Evolutionary conservation across 2,329 filamentous ascomycete genomes (phyloP).

Genomic region (Penicillium expansum): DNA sequence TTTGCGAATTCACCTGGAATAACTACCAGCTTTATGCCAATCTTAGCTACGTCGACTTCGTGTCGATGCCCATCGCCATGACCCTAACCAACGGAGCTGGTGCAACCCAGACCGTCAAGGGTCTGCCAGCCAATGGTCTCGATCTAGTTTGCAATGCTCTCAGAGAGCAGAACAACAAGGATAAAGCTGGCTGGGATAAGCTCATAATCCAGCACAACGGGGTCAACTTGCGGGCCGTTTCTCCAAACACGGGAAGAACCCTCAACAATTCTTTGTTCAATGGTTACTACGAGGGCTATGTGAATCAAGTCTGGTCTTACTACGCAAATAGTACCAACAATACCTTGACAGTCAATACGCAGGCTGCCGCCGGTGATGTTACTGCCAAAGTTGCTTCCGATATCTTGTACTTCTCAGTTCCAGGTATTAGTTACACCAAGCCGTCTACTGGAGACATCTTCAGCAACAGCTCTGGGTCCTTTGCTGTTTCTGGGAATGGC

Average conservation of each 20-base stretch:
- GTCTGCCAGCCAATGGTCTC: conserved; percentile 59
- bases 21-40: conserved; percentile 61
- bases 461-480: conserved; percentile 62
- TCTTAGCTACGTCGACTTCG: conserved; percentile 74
- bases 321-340: conserved; percentile 39
- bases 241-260: conserved; percentile 44
- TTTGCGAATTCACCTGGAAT: conserved; percentile 69
- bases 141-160: conserved; percentile 55
- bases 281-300: conserved; percentile 53
- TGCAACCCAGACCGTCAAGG: conserved; percentile 53
- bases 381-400: conserved; percentile 48
- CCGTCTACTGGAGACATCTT: conserved; percentile 65
- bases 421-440: conserved; percentile 52
- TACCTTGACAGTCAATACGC: conserved; percentile 61
- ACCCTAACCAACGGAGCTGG: conserved; percentile 47
- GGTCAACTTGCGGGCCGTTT: conserved; percentile 40
- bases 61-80: conserved; percentile 61
- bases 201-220: conserved; percentile 52
- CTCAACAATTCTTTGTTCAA: conserved; percentile 48
- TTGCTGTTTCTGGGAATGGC: conserved; percentile 46
- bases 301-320: conserved; percentile 51
- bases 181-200: conserved; percentile 62
- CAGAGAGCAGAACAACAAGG: conserved; percentile 53
- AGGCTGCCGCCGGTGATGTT: conserved; percentile 57
- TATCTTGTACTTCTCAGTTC: conserved; percentile 44